A percentile compares a stretch with the other conserved stretches of the same genome.
These are phyloP conservation scores for Blastocystis sp. DNA, from an alignment of 352 stramenopile genomes.

Conservation along the genomic window DNA sequence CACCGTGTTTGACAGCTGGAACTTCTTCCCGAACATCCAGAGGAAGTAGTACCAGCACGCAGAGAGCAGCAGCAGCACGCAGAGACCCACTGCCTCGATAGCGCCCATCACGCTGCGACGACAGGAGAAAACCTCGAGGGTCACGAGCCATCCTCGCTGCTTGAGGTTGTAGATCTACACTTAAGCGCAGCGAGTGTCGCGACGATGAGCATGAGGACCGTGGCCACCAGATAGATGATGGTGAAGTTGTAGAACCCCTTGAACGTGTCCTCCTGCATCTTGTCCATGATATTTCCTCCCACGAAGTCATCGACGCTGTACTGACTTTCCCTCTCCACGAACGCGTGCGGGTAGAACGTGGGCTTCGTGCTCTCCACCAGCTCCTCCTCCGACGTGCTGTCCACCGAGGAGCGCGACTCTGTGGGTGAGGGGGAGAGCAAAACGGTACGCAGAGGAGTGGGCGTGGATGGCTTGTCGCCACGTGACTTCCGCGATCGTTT, in stretches of 20 bases:
- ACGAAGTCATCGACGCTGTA: constrained; percentile 5
- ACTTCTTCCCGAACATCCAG: background rate
- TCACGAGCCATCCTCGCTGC: constrained; percentile 40
- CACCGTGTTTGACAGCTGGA: background rate
- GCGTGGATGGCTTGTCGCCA: background rate
- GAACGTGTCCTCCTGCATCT: constrained; percentile 23
- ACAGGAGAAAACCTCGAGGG: background rate
- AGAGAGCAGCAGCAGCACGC: background rate
- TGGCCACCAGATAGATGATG: constrained; percentile 40
- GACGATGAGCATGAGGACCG: background rate
- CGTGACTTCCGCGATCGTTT: background rate
- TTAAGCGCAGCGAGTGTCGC: background rate
- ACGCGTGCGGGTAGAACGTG: constrained; percentile 49
- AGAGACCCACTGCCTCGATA: background rate
- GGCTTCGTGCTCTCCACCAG: constrained; percentile 47
- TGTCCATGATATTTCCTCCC: background rate
- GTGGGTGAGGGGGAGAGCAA: background rate
- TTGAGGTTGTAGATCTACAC: constrained; percentile 9
- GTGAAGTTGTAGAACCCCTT: constrained; percentile 61
- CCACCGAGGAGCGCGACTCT: background rate
- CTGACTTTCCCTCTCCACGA: background rate
- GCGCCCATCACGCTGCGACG: background rate
- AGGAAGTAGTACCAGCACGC: background rate
- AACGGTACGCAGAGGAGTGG: background rate
- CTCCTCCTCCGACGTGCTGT: constrained; percentile 48